Evolutionary conservation across 2,329 filamentous ascomycete genomes (phyloP).

Genomic region (Penicillium sp.): DNA sequence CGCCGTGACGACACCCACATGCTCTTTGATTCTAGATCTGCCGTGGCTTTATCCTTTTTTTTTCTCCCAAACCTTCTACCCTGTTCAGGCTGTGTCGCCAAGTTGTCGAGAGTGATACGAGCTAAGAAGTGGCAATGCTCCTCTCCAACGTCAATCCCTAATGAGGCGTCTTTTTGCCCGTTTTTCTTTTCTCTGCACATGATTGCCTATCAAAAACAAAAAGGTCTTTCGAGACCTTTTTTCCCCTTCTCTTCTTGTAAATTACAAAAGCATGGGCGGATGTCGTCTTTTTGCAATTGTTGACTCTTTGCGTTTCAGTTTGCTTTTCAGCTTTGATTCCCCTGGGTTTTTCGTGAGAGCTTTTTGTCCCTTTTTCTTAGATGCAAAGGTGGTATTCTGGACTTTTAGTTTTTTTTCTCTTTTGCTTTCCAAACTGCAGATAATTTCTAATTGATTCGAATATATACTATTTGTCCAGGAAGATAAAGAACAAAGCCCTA

Average conservation of each 20-base stretch:
- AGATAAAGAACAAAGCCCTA: not conserved
- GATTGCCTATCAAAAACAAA: constrained; percentile 11
- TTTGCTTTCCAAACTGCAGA: constrained; percentile 7
- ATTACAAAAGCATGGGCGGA: constrained; percentile 37
- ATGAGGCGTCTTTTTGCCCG: not conserved
- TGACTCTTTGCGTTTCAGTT: constrained; percentile 14
- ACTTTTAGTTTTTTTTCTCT: constrained; percentile 1
- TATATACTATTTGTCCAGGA: not conserved
- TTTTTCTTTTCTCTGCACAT: constrained; percentile 12
- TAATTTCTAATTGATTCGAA: constrained; percentile 16
- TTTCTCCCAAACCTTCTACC: not conserved
- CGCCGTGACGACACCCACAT: constrained; percentile 22
- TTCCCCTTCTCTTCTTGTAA: constrained; percentile 24
- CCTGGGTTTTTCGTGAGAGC: constrained; percentile 14
- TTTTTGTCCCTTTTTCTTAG: constrained; percentile 10
- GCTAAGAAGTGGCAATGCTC: not conserved
- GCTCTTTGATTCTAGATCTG: constrained; percentile 20
- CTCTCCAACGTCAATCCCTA: not conserved
- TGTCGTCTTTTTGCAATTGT: constrained; percentile 19
- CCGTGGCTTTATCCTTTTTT: not conserved
- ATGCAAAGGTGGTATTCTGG: constrained; percentile 16
- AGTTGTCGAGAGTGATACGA: not conserved
- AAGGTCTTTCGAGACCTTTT: not conserved
- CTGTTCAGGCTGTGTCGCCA: not conserved
- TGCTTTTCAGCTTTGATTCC: constrained; percentile 19